These are phyloP conservation scores for Singerocomus rubriflavus DNA, from an alignment of 1,284 basidiomycete species.

Conservation along the genomic window DNA sequence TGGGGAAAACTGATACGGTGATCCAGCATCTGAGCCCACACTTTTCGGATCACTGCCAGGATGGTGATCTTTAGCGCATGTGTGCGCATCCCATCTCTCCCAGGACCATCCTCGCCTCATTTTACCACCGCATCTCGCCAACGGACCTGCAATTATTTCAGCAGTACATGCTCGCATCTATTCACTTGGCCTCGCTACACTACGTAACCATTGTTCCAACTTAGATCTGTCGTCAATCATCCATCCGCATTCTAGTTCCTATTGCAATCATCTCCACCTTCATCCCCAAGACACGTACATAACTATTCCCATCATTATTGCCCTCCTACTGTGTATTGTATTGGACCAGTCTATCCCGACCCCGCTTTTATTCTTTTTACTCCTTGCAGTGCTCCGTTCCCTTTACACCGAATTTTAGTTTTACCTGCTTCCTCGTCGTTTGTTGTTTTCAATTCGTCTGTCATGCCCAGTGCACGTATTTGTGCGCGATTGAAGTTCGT, in stretches of 20 bases:
- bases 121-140: constrained; percentile 3
- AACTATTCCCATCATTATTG: constrained; percentile 29
- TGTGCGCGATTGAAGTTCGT: constrained; percentile 8
- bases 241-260: constrained; percentile 19
- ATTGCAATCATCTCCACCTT: constrained; percentile 15
- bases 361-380: constrained; percentile 1
- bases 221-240: constrained; percentile 25
- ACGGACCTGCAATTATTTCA: constrained; percentile 23
- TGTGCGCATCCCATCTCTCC: constrained; percentile 3
- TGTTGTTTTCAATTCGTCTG: constrained; percentile 19
- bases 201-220: constrained; percentile 18
- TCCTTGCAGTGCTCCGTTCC: constrained; percentile 24
- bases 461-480: constrained; percentile 4
- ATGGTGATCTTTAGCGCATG: constrained; percentile 11
- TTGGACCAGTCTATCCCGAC: constrained; percentile 15
- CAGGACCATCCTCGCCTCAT: not conserved
- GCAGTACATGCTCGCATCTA: constrained; percentile 28
- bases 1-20: constrained; percentile 30
- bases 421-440: constrained; percentile 17
- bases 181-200: constrained; percentile 12
- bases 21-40: constrained; percentile 1
- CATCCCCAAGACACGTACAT: constrained; percentile 21
- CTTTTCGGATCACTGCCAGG: not conserved
- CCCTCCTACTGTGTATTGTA: constrained; percentile 25
- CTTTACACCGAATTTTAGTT: constrained; percentile 15